A percentile compares a stretch with the other conserved stretches of the same genome.
Conservation (phyloP, 2,329 filamentous ascomycete species). For the Cladosporium sp. region DNA sequence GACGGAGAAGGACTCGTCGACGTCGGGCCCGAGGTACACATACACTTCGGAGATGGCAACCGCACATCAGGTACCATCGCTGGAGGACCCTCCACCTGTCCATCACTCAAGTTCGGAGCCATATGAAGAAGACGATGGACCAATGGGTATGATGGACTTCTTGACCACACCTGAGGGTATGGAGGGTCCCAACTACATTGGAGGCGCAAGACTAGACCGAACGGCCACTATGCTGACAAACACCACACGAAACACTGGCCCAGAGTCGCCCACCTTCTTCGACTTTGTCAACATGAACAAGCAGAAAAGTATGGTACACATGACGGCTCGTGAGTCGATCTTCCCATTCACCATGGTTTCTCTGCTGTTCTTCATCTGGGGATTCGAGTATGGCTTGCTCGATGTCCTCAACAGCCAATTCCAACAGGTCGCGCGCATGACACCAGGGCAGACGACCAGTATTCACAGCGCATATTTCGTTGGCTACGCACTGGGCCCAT, state of each 20-base stretch:
- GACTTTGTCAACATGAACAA: conserved; percentile 69
- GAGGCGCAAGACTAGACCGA: conserved; percentile 29
- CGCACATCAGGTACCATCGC: conserved; percentile 25
- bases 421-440: conserved; percentile 59
- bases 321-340: conserved; percentile 60
- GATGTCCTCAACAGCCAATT: conserved; percentile 75
- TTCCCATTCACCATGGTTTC: conserved; percentile 72
- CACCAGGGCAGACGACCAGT: conserved; percentile 58
- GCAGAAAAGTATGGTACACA: conserved; percentile 67
- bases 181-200: conserved; percentile 17
- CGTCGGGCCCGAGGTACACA: conserved; percentile 4
- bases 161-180: conserved; percentile 45
- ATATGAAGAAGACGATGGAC: conserved; percentile 16
- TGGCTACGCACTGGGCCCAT: conserved; percentile 65
- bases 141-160: conserved; percentile 51
- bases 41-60: conserved; percentile 19
- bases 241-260: conserved; percentile 32
- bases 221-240: conserved; percentile 38
- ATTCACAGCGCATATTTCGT: conserved; percentile 68
- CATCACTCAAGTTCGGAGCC: not conserved
- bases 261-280: conserved; percentile 55
- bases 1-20: conserved; percentile 25
- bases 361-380: conserved; percentile 83
- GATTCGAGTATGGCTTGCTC: conserved; percentile 81
- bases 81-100: not conserved